Evolutionary conservation across 2,329 filamentous ascomycete species (phyloP).

Genomic region (Cryphonectria carpinicola): DNA sequence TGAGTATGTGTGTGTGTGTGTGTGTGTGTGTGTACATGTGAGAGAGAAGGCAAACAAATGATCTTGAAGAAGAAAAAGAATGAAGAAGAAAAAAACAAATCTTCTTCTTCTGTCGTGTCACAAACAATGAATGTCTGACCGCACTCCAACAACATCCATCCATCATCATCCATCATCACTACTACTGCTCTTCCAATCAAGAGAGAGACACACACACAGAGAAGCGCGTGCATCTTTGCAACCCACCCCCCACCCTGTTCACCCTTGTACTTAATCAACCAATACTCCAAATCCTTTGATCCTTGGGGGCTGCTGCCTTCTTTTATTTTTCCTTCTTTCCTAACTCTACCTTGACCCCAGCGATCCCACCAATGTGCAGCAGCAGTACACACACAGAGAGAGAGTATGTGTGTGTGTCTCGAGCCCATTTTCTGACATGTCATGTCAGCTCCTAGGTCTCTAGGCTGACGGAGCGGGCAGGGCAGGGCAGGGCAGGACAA

Average conservation of each 20-base stretch:
- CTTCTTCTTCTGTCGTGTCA: neutral
- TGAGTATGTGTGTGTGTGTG: neutral
- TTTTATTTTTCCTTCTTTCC: neutral
- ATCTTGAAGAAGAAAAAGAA: neutral
- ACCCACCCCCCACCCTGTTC: neutral
- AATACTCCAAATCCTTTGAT: neutral
- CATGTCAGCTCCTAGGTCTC: neutral
- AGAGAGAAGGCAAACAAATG: neutral
- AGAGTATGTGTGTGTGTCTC: too few relatives aligned
- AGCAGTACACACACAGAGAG: neutral
- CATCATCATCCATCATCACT: neutral
- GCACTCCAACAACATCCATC: too few relatives aligned
- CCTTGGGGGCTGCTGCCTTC: conserved; percentile 3
- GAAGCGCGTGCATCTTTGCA: neutral
- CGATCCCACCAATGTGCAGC: neutral
- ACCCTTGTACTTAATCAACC: neutral
- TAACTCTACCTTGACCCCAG: neutral
- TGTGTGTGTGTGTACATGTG: neutral
- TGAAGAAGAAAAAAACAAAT: neutral
- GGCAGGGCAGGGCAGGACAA: neutral
- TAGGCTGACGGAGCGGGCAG: neutral
- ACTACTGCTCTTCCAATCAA: neutral
- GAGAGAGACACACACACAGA: neutral
- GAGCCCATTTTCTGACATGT: conserved; percentile 5
- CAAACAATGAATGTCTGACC: neutral